phyloP scores from a whole-genome alignment of 2,329 filamentous ascomycete species.

The Monilinia fructigena region DNA sequence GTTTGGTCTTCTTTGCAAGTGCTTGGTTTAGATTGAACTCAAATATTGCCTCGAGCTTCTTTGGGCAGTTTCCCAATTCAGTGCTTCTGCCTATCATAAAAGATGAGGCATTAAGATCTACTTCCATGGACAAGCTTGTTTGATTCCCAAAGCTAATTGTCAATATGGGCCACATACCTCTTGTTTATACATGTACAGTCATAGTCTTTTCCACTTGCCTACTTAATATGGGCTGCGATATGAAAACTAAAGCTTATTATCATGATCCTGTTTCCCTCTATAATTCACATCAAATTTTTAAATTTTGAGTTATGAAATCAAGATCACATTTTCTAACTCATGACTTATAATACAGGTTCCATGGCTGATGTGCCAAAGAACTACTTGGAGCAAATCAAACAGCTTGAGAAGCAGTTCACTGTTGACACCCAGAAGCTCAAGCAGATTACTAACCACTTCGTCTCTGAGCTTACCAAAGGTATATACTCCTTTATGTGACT shows the following conservation, averaged over 20 bases:
- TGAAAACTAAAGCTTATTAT: not conserved
- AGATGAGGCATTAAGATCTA: not conserved
- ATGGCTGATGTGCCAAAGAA: slow-evolving; percentile 88
- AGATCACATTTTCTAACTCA: slow-evolving; percentile 27
- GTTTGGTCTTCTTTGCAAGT: slow-evolving; percentile 11
- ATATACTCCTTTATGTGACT: slow-evolving; percentile 25
- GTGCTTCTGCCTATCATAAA: not conserved
- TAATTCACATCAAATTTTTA: not conserved
- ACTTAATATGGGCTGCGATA: not conserved
- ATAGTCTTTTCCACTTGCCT: not conserved
- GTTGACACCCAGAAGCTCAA: slow-evolving; percentile 79
- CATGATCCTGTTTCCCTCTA: not conserved
- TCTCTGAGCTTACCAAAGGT: slow-evolving; percentile 85
- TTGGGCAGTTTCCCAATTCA: not conserved
- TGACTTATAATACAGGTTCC: slow-evolving; percentile 59
- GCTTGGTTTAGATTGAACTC: not conserved
- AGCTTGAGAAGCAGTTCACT: slow-evolving; percentile 80
- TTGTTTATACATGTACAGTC: too few relatives aligned
- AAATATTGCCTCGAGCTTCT: slow-evolving; percentile 2
- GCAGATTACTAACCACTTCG: slow-evolving; percentile 85
- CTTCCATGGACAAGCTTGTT: not conserved
- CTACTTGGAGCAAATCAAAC: slow-evolving; percentile 75
- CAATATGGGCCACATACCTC: not conserved
- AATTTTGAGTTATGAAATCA: not conserved
- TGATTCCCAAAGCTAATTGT: not conserved